A percentile compares a stretch with the other conserved stretches of the same genome.
phyloP scores from a whole-genome alignment of 352 stramenopile species.

The Phytophthora constricta region DNA sequence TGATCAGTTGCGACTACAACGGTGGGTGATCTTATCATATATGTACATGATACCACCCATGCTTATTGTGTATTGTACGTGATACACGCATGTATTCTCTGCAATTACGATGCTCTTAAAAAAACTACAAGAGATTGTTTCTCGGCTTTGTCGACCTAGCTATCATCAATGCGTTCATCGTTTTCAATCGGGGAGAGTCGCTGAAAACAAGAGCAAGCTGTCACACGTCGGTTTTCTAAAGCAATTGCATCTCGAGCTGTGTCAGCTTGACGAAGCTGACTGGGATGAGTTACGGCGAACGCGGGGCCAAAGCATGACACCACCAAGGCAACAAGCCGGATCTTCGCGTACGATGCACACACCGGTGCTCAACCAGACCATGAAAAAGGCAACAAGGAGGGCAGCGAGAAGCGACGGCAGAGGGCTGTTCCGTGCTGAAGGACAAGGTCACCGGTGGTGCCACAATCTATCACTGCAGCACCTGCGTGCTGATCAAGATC shows the following conservation, averaged over 20 bases:
- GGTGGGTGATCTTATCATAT: slow-evolving; percentile 3
- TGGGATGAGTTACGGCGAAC: neutral
- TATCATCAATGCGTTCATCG: neutral
- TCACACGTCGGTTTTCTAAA: neutral
- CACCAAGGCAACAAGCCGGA: neutral
- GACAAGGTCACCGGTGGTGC: neutral
- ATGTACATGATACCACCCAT: neutral
- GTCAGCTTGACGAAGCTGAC: neutral
- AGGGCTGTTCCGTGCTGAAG: slow-evolving; percentile 8
- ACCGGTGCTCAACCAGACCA: neutral
- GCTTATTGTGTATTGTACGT: neutral
- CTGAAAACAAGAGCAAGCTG: neutral
- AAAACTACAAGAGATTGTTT: neutral
- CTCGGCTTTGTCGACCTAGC: neutral
- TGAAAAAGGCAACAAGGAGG: neutral
- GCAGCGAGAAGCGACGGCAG: slow-evolving; percentile 1
- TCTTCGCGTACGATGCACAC: neutral
- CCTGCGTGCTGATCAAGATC: too few species aligned
- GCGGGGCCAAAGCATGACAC: neutral
- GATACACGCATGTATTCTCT: neutral
- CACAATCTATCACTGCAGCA: neutral
- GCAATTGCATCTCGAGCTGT: neutral
- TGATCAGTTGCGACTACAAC: slow-evolving; percentile 22
- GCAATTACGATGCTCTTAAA: neutral
- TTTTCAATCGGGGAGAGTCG: neutral